Evolutionary conservation across 2,329 filamentous ascomycete species (phyloP), one percentile per base, ranked within the genome.

Genomic region (Xylaria sp.): DNA sequence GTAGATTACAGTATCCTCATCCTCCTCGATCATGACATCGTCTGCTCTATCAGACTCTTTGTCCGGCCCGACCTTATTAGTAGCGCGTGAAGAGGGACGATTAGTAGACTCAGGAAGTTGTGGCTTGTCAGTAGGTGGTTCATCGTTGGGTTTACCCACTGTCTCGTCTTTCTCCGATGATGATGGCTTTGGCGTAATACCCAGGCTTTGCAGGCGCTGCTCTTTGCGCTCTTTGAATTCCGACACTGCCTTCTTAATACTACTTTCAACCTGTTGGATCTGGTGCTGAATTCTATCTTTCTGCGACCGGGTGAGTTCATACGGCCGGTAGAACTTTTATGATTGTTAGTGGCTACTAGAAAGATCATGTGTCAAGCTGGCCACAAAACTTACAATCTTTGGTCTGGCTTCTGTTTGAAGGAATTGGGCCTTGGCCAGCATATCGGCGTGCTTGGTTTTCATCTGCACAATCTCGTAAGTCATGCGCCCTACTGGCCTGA

Each of bases 1-100:
- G 83, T 97, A 97, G 68, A 97, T 95, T 62, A 97, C 93, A 74
- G 91, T 94, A 76, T 97, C 94, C 82, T 97, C 94, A 68, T 93
- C 93, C 63, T 91, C 92, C 79, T 93, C 92, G 63, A 96, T 89
- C 72, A 97, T 86, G 65, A 95, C 90, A 76, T 94, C 92, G 62
- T 89, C 92, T 59, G 87, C 90, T 75, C 94, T 92, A 68, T 92
- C 86, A 73, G 86, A 77, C 67, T 83, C 84, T 75, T 80, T 83
- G 65, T 82, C 80, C 59, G 78, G 77, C 36, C 71, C 74, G 53
- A 63, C 70, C 69, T 76, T 79, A 65, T 71, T 73, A 62, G 74
- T 66, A 71, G 74, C 63, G 66, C 72, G 72, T 59, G 74, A 73
- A 63, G 75, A 56, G 61, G 75, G 69, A 62, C 76, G 73, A 74